These are phyloP conservation scores for Leccinum barrowsii DNA, from an alignment of 768 basidiomycete species.

Conservation along the genomic window DNA sequence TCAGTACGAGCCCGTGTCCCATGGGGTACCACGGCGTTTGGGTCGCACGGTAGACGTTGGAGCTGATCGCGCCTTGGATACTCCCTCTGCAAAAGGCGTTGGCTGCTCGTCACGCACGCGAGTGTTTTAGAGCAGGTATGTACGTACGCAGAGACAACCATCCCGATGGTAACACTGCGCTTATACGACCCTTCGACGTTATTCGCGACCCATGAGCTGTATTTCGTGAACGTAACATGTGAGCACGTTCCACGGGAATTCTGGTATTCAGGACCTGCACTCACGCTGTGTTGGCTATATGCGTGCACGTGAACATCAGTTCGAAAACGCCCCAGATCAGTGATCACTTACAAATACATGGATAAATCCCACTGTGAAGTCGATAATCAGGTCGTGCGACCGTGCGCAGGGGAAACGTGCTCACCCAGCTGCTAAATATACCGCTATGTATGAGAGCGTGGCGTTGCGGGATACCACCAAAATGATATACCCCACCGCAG, in stretches of 20 bases:
- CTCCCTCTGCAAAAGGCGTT: slow-evolving; percentile 48
- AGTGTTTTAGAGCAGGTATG: not conserved
- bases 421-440: slow-evolving; percentile 67
- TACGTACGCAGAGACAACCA: slow-evolving; percentile 62
- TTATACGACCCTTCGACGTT: slow-evolving; percentile 77
- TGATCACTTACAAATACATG: slow-evolving; percentile 57
- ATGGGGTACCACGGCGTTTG: slow-evolving; percentile 69
- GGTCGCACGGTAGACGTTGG: slow-evolving; percentile 68
- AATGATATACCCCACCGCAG: slow-evolving; percentile 65
- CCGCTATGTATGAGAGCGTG: slow-evolving; percentile 67
- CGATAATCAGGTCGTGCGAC: not conserved
- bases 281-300: slow-evolving; percentile 57
- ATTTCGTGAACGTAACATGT: not conserved
- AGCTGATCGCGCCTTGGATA: slow-evolving; percentile 75
- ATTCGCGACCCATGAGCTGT: slow-evolving; percentile 56
- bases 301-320: not conserved
- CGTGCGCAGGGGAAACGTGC: slow-evolving; percentile 11
- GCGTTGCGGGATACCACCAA: slow-evolving; percentile 59
- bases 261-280: slow-evolving; percentile 8
- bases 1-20: slow-evolving; percentile 59
- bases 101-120: not conserved
- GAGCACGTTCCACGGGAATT: not conserved
- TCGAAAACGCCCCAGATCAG: not conserved
- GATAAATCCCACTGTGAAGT: slow-evolving; percentile 63
- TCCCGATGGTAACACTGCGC: slow-evolving; percentile 65